Evolutionary conservation across 805 yeast genomes (phyloP).

Genomic region (Ogataea ramenticola): DNA sequence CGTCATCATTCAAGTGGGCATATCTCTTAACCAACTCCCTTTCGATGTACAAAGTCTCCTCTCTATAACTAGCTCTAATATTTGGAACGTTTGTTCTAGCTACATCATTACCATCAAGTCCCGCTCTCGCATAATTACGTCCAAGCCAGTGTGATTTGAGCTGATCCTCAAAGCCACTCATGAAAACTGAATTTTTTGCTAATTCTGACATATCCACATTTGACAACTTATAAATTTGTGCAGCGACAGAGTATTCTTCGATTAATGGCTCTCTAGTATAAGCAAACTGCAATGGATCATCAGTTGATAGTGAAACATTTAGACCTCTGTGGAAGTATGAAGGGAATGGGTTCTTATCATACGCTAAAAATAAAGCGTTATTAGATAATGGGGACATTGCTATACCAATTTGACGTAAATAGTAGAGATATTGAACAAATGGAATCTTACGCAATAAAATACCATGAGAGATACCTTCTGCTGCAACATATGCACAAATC

Average conservation of each 20-base stretch:
- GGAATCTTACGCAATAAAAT: conserved; percentile 90
- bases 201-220: conserved; percentile 97
- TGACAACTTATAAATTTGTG: conserved; percentile 90
- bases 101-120: conserved; percentile 78
- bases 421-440: conserved; percentile 86
- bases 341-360: conserved; percentile 95
- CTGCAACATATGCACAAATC: conserved; percentile 78
- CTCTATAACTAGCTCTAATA: conserved; percentile 76
- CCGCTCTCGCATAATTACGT: conserved; percentile 44
- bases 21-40: conserved; percentile 61
- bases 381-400: conserved; percentile 98
- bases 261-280: conserved; percentile 96
- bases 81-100: conserved; percentile 95
- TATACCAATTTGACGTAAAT: conserved; percentile 89
- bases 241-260: conserved; percentile 97
- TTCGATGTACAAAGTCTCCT: conserved; percentile 70
- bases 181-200: conserved; percentile 86
- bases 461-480: conserved; percentile 95
- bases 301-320: conserved; percentile 91
- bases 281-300: conserved; percentile 95
- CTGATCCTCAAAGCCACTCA: conserved; percentile 87
- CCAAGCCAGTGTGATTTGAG: conserved; percentile 94
- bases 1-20: conserved; percentile 21
- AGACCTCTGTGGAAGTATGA: conserved; percentile 87
- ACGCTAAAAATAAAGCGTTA: conserved; percentile 90